Base-by-base conservation (phyloP, 2,329 filamentous ascomycete genomes). In the Fusarium sp. region DNA sequence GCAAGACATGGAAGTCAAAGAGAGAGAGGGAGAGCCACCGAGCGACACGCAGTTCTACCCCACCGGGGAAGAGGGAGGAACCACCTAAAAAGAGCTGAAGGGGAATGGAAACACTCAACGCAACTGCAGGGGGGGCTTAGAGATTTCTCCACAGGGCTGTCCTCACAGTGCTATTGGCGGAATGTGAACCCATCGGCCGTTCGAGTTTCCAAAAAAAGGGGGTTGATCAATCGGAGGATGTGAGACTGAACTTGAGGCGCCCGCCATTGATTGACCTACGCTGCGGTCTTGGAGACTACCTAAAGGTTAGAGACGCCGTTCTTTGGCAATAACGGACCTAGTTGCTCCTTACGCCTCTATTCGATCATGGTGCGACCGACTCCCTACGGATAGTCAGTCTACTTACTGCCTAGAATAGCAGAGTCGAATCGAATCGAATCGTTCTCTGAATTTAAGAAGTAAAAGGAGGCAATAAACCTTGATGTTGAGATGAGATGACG, bases 151-250 rank as follows among this genome's bases (percentile, higher is more conserved):
- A 61, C 57, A 65, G 15, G 22, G 6, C 32, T n/a, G 12, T 25
- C 15, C 12, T 20, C 6, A 38, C 18, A n/a, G n/a, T 45, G 44
- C 10, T 46, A 72, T 71, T 71, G 69, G 69, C 55, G 69, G 69
- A 60, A 71, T 34, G 27, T 57, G 24, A 41, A 57, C 48, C 65
- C 68, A 65, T 57, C 46, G 62, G 22, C 59, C 56, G 55, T 74
- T 61, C 58, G 56, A 71, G 58, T 59, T 71, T 71, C 69, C 66
- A 52, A 71, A 72, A 70, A 74, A 73, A 69, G 61, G 71, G 71
- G 71, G 41, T 60, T 61, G 47, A 62, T 58, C 69, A 67, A 70
- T 57, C 68, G 59, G 70, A 73, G 60, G 54, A 58, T 44, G 67
- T 57, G 53, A 66, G 63, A 58, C 53, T 38, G 18, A 12, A 38